Evolutionary conservation across 73 alveolate genomes (phyloP).

Genomic region (Effrenium voratum): DNA sequence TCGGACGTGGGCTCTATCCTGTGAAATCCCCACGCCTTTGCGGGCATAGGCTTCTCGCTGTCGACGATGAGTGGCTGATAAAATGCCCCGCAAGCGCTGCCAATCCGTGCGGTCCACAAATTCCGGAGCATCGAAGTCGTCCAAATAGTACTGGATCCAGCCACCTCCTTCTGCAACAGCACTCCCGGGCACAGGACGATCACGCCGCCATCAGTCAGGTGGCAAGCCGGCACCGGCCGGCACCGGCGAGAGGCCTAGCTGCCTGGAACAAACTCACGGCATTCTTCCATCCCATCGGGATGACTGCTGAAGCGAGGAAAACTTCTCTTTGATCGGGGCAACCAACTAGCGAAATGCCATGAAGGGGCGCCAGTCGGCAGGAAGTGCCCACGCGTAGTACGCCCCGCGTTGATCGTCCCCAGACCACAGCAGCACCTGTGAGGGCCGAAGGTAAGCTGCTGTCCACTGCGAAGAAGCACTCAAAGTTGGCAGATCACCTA

Average conservation of each 20-base stretch:
- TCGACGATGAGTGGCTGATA: background rate
- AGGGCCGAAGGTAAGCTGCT: background rate
- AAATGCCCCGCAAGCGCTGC: background rate
- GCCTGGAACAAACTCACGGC: slow-evolving; percentile 29
- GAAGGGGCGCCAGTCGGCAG: background rate
- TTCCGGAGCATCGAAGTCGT: background rate
- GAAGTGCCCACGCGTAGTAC: background rate
- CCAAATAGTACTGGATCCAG: slow-evolving; percentile 6
- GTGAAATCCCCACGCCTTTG: background rate
- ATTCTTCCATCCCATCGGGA: slow-evolving; percentile 7
- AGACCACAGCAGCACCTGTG: background rate
- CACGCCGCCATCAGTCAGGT: background rate
- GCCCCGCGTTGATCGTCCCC: slow-evolving; percentile 33
- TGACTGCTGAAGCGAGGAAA: background rate
- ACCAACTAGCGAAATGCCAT: background rate
- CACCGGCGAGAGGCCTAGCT: background rate
- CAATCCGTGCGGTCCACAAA: background rate
- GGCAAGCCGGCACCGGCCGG: background rate
- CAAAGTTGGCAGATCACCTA: background rate
- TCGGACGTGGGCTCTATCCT: background rate
- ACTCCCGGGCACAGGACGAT: background rate
- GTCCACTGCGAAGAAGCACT: background rate
- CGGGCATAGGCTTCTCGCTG: background rate
- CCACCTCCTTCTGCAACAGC: background rate
- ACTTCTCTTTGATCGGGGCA: background rate